Evolutionary conservation across 352 stramenopile genomes (phyloP).

Genomic region (Phytophthora constricta): DNA sequence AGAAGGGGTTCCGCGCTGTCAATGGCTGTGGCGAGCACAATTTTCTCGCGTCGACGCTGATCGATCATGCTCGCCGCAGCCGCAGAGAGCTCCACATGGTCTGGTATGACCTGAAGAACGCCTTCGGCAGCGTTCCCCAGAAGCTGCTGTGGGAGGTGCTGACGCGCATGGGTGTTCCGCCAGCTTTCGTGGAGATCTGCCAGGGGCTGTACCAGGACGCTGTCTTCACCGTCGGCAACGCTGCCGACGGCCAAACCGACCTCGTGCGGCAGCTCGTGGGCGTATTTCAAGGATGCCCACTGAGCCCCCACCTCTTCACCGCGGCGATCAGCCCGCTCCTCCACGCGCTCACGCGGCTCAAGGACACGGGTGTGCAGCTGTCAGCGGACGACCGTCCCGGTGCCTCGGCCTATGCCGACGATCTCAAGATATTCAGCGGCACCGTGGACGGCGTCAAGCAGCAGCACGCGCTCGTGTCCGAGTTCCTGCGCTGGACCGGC

Average conservation of each 20-base stretch:
- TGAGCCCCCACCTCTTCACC: slow-evolving; percentile 40
- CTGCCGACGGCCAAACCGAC: slow-evolving; percentile 16
- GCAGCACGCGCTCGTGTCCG: neutral
- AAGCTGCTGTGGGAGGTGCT: slow-evolving; percentile 23
- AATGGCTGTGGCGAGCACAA: no score
- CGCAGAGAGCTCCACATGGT: slow-evolving; percentile 16
- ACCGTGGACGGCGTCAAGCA: neutral
- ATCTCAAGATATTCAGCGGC: slow-evolving; percentile 6
- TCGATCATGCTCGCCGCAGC: slow-evolving; percentile 28
- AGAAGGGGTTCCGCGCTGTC: no score
- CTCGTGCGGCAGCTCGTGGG: slow-evolving; percentile 17
- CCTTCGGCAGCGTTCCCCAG: slow-evolving; percentile 31
- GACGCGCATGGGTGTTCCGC: slow-evolving; percentile 4
- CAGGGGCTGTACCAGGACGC: slow-evolving; percentile 10
- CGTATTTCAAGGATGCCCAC: slow-evolving; percentile 33
- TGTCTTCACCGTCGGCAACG: slow-evolving; percentile 24
- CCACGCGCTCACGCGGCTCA: slow-evolving; percentile 3
- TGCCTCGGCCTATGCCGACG: slow-evolving; percentile 1
- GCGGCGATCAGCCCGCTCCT: slow-evolving; percentile 23
- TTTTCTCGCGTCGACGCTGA: slow-evolving; percentile 18
- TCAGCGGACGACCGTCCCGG: neutral
- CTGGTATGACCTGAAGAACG: slow-evolving; percentile 39
- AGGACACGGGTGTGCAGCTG: neutral
- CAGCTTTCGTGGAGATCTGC: slow-evolving; percentile 10
- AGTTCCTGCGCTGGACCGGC: slow-evolving; percentile 6